Evolutionary conservation across 768 basidiomycete genomes (phyloP), one percentile per base, ranked within the genome.

Genomic region (Gautieria morchelliformis): DNA sequence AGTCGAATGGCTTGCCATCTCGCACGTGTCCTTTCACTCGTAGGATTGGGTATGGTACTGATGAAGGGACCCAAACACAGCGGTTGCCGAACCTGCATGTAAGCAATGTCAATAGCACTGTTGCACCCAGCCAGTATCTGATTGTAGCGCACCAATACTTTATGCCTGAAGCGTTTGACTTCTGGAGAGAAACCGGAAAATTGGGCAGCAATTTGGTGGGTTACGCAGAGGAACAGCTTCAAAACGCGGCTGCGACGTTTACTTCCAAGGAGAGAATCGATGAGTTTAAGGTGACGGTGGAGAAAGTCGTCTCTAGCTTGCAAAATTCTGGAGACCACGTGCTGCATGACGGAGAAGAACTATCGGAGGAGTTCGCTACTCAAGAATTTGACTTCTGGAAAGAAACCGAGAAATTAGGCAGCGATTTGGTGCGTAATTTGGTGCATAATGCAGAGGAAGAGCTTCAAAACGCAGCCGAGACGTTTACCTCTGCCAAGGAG

Each of bases 241-340:
- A 64, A 24, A 45, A 62, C 4, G 61, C 59, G 11, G 53, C 63
- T 1, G 41, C 22, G 5, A 48, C 53, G 6, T 64, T 60, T 41
- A 37, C 55, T 10, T 46, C 61, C 10, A 44, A 61, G 3, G 55
- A 63, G 11, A 62, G 63, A 47, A 59, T 70, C 48, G 42, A 42
- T 1, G 61, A 67, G 47, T 59, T 71, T 52, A 66, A 64, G 40
- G 58, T 35, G 3, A 56, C 56, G 2, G 60, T 71, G 54, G 33
- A 50, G 1, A 45, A 60, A 9, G 45, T 69, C 15, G 59, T 69
- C 27, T 44, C 35, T 30, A 63, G 59, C 17, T 57, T 66, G 15
- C 40, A 59, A 14, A 50, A 46, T 9, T 22, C 69, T 22, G 58
- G 52, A 20, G 56, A 32, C n/a, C 52, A 57, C 22, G 27, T 63